Base-by-base conservation (phyloP, 2,329 filamentous ascomycete genomes). In the Metarhizium guizhouense region DNA sequence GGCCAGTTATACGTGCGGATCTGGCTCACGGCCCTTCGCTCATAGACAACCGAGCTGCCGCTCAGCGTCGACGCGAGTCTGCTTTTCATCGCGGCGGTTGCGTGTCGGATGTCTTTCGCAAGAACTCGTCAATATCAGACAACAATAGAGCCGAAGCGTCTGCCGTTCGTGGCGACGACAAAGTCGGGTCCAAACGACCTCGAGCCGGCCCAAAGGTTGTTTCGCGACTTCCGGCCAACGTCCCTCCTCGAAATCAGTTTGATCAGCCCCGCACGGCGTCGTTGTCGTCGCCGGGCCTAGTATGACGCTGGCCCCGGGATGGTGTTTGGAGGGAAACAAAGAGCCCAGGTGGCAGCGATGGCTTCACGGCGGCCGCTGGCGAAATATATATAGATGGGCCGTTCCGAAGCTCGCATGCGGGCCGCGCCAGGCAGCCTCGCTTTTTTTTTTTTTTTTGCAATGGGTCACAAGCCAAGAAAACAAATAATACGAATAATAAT, bases 1-100 rank as follows among this genome's bases (percentile, higher is more conserved):
- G 84, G 84, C 84, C 84, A 87, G 71, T 83, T 82, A 74, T 87
- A 87, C 47, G 78, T 78, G 64, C 81, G 79, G 4, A 83, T 68
- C 60, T 74, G 70, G 52, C 67, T 75, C 58, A 72, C 64, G 43
- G 73, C 62, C 55, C 72, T 72, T 47, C 74, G 73, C 56, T 74
- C 70, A 66, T 76, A 74, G 56, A 74, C 68, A 64, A 72, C 62
- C 38, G 77, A 78, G 58, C 66, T 69, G 47, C 71, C 70, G 59
- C 58, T 73, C 34, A 56, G 29, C 8, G 59, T 52, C 32, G 59
- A 61, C 20, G 45, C 25, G 6, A 51, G 16, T 20, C 7, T 42
- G 6, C 43, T 54, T 42, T 52, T 54, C 53, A 57, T 59, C 30
- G 2, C 30, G 30, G 34, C n/a, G 6, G 42, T 3, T 42, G 40